Evolutionary conservation across 2,329 filamentous ascomycete genomes (phyloP), one percentile per base, ranked within the genome.

Genomic region (Apiospora kogelbergensis): DNA sequence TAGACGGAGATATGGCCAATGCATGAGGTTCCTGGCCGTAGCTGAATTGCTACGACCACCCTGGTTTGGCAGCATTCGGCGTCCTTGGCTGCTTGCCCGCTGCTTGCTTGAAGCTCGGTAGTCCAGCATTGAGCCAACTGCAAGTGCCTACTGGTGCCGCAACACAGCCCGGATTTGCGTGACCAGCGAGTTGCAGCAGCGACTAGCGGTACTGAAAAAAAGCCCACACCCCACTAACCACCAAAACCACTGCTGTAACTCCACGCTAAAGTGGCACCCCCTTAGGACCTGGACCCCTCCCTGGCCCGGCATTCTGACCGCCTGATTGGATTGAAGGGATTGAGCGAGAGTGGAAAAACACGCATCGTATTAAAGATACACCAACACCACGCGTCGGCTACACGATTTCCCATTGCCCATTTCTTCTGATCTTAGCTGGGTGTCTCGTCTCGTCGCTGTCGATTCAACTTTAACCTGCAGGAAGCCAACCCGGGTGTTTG

Each of bases 311-410:
- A 65, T 65, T n/a, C 63, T 65, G 37, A 41, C 37, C 63, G 37
- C 63, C 40, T 65, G 63, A 65, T 65, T 65, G 63, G 63, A 30
- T 69, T 64, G 73, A 68, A 74, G 73, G 73, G 73, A 40, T 40
- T 40, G 73, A 17, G n/a, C 13, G 48, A 57, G 30, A 60, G 30
- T 33, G 30, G 53, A 60, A 60, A 60, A 60, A 60, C 48, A 53
- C 42, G 66, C 68, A 68, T 70, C 70, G 69, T 65, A 60, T 60
- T 33, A 24, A 69, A 69, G 70, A 67, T 74, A 73, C 75, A 71
- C 74, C 76, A 75, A 74, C 75, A 72, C 72, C 73, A 77, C 76
- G 76, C 76, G 76, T 76, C 73, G 67, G 71, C 66, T 68, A 76
- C 76, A 77, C 76, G 74, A 74, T 68, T n/a, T n/a, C 57, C 40